phyloP scores from a whole-genome alignment of 768 basidiomycete species.

The Leccinum longicurvipes region DNA sequence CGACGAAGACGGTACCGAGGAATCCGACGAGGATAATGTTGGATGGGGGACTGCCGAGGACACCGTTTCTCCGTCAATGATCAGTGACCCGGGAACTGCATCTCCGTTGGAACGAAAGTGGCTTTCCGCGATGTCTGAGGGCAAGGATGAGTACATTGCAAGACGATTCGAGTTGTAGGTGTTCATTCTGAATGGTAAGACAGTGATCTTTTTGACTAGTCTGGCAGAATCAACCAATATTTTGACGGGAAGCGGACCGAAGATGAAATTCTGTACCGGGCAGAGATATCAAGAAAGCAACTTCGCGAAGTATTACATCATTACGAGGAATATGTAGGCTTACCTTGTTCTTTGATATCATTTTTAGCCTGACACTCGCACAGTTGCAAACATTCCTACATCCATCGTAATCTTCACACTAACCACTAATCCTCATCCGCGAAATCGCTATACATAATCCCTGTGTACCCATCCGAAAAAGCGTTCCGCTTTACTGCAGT shows the following conservation, averaged over 20 bases:
- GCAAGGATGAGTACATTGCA: constrained; percentile 65
- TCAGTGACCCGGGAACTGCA: constrained; percentile 79
- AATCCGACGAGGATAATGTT: constrained; percentile 44
- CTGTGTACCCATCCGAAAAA: not conserved
- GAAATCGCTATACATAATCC: not conserved
- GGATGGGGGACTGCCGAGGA: constrained; percentile 51
- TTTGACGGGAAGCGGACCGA: constrained; percentile 91
- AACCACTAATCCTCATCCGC: not conserved
- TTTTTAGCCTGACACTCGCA: constrained; percentile 1
- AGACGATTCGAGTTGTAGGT: constrained; percentile 77
- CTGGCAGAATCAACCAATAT: constrained; percentile 78
- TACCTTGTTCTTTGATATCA: not conserved
- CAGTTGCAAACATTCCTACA: constrained; percentile 47
- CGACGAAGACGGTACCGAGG: constrained; percentile 34
- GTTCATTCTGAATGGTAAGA: not conserved
- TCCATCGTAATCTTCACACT: constrained; percentile 27
- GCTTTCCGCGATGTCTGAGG: constrained; percentile 88
- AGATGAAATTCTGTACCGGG: constrained; percentile 90
- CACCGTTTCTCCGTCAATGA: constrained; percentile 57
- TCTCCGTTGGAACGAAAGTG: constrained; percentile 76
- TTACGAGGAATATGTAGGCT: constrained; percentile 82
- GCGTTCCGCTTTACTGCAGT: not conserved
- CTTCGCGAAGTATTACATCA: constrained; percentile 78
- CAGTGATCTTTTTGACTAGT: not conserved
- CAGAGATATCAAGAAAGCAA: constrained; percentile 81